Base-by-base conservation (phyloP, 139 green algal species). In the Tetraselmis chui region DNA sequence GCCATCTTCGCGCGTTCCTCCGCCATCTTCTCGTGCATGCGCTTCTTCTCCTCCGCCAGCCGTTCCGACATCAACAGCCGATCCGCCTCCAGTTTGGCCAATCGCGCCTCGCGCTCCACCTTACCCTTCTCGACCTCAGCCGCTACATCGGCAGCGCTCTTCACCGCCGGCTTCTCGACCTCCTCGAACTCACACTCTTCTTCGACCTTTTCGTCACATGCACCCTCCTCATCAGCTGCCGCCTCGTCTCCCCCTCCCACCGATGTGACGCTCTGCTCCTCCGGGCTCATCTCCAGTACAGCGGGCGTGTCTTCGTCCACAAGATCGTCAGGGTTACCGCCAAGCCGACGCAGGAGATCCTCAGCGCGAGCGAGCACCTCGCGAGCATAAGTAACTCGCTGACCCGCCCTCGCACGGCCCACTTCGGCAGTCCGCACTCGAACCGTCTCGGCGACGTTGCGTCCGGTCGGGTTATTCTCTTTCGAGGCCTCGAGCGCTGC, bases 31-130 rank as follows among this genome's bases (percentile, higher is more conserved):
- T 77, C 74, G 26, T 77, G 26, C 74, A 77, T 11, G 5, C 26
- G 2, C 74, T 77, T 77, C 74, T 77, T 77, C n/a, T 77, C 26
- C 5, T 28, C 74, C 74, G 25, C 74, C 26, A 77, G 74, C 74
- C 2, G 2, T 25, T 77, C 74, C 74, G 45, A 67, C 45, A 67
- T 67, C 11, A 18, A 5, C 5, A 67, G 5, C 11, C 45, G 45
- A 5, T 77, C 26, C 74, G 25, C 74, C 26, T 29, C 74, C 26
- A 28, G 26, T 23, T 67, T 67, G 11, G 45, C 45, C 45, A 67
- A 18, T 18, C 45, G 45, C 45, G 18, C 45, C 45, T 67, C 74
- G 74, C 74, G 74, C 74, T 28, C 74, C 74, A 25, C 74, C 74
- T 77, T 77, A 25, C 2, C 74, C 26, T 22, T 25, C 74, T 22